Evolutionary conservation across 805 yeast species (phyloP).

Genomic region (Yamadazyma scolyti): DNA sequence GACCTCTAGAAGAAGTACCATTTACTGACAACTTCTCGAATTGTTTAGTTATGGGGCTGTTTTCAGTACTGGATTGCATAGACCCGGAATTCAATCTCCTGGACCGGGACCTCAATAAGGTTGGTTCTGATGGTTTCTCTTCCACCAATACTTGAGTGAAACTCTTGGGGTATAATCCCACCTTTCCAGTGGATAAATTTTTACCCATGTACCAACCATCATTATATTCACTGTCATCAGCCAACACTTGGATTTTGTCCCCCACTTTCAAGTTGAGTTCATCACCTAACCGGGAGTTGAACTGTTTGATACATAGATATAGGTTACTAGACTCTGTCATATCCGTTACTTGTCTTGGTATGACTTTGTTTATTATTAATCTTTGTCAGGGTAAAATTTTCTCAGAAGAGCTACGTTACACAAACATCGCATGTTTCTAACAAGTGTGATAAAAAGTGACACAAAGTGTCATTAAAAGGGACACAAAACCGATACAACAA

Average conservation of each 20-base stretch:
- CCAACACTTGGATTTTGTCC: slow-evolving; percentile 81
- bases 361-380: too few relatives aligned
- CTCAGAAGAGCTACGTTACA: too few relatives aligned
- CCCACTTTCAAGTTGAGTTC: slow-evolving; percentile 80
- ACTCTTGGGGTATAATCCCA: slow-evolving; percentile 88
- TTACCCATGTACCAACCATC: slow-evolving; percentile 98
- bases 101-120: slow-evolving; percentile 46
- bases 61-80: too few relatives aligned
- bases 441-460: too few relatives aligned
- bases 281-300: slow-evolving; percentile 83
- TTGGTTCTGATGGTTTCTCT: slow-evolving; percentile 5
- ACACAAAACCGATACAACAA: too few relatives aligned
- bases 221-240: slow-evolving; percentile 88
- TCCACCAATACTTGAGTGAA: slow-evolving; percentile 59
- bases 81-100: not conserved
- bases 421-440: too few relatives aligned
- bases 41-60: slow-evolving; percentile 5
- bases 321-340: slow-evolving; percentile 8
- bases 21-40: too few relatives aligned
- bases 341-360: too few relatives aligned
- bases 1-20: too few relatives aligned
- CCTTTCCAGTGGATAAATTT: slow-evolving; percentile 64
- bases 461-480: too few relatives aligned
- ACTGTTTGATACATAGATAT: slow-evolving; percentile 74
- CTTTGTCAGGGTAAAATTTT: too few relatives aligned